Percentiles rank a stretch among this genome's conserved stretches.
Conservation (phyloP, 495 filamentous ascomycete species). For the Entonaema liquescens region DNA sequence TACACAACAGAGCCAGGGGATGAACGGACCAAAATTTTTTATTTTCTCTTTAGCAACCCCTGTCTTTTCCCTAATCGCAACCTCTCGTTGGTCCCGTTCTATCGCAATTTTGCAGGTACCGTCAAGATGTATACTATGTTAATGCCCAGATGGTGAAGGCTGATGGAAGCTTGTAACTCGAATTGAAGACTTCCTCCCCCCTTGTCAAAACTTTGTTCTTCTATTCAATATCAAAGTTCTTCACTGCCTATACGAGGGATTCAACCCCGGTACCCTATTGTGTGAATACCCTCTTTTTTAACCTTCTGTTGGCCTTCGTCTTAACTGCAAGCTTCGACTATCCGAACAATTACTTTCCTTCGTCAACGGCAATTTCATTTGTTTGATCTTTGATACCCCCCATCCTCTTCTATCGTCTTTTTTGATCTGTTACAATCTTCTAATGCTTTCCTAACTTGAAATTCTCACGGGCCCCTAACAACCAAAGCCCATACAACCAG, state of each 20-base stretch:
- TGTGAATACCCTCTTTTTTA: slow-evolving; percentile 40
- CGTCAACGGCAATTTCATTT: slow-evolving; percentile 31
- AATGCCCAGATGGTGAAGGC: not conserved
- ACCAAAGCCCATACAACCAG: slow-evolving; percentile 10
- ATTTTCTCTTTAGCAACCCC: slow-evolving; percentile 3
- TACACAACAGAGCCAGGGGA: slow-evolving; percentile 16
- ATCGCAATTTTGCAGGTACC: slow-evolving; percentile 4
- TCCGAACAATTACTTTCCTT: slow-evolving; percentile 35
- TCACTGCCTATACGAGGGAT: slow-evolving; percentile 38
- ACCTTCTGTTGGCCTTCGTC: slow-evolving; percentile 37
- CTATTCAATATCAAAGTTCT: slow-evolving; percentile 37
- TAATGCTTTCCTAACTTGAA: slow-evolving; percentile 27
- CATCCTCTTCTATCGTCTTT: slow-evolving; percentile 33
- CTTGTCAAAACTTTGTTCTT: slow-evolving; percentile 31
- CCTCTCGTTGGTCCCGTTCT: slow-evolving; percentile 1
- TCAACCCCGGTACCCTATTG: slow-evolving; percentile 39
- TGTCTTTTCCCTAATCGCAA: not conserved
- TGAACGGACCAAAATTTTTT: slow-evolving; percentile 7
- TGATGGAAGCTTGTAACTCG: not conserved
- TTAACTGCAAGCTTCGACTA: slow-evolving; percentile 33
- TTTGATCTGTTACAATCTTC: slow-evolving; percentile 16
- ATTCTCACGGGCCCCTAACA: slow-evolving; percentile 6
- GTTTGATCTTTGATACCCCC: slow-evolving; percentile 43
- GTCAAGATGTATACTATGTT: slow-evolving; percentile 4
- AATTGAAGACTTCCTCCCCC: not conserved